Conservation (phyloP, 495 filamentous ascomycete species). For the Annulohypoxylon stygium region DNA sequence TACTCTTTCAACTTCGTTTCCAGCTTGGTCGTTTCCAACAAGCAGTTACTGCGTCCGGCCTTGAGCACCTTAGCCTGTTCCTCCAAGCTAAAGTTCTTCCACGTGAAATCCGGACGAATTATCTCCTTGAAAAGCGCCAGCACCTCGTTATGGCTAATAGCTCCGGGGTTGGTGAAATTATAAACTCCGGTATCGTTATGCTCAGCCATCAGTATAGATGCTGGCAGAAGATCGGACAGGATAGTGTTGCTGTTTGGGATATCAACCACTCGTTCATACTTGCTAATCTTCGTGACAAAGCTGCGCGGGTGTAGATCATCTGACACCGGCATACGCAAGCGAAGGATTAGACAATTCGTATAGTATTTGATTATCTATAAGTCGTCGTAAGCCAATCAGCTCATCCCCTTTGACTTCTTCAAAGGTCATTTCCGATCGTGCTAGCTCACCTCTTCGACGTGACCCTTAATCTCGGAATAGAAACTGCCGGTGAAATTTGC, state of each 20-base stretch:
- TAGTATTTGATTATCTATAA: conserved; percentile 70
- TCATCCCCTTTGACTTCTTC: background rate
- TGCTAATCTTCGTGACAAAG: conserved; percentile 76
- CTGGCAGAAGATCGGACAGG: conserved; percentile 71
- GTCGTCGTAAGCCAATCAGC: conserved; percentile 28
- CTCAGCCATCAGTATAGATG: conserved; percentile 70
- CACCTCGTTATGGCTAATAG: conserved; percentile 77
- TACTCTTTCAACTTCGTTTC: conserved; percentile 71
- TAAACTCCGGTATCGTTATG: conserved; percentile 72
- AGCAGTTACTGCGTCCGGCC: conserved; percentile 73
- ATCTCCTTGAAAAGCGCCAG: conserved; percentile 71
- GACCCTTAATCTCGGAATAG: conserved; percentile 74
- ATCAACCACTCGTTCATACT: conserved; percentile 73
- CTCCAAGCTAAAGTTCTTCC: conserved; percentile 75
- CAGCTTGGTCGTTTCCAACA: conserved; percentile 72
- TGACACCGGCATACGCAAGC: conserved; percentile 76
- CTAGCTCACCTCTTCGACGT: conserved; percentile 70
- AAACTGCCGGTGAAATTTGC: conserved; percentile 75
- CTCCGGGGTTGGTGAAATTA: conserved; percentile 77
- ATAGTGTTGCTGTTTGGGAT: conserved; percentile 78
- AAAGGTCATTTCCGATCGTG: background rate
- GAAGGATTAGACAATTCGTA: conserved; percentile 69
- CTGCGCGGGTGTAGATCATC: conserved; percentile 74
- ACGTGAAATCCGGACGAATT: conserved; percentile 70
- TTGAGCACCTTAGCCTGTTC: conserved; percentile 77